These are phyloP conservation scores for Dioszegia aurantiaca DNA, from an alignment of 768 basidiomycete species.

Conservation along the genomic window DNA sequence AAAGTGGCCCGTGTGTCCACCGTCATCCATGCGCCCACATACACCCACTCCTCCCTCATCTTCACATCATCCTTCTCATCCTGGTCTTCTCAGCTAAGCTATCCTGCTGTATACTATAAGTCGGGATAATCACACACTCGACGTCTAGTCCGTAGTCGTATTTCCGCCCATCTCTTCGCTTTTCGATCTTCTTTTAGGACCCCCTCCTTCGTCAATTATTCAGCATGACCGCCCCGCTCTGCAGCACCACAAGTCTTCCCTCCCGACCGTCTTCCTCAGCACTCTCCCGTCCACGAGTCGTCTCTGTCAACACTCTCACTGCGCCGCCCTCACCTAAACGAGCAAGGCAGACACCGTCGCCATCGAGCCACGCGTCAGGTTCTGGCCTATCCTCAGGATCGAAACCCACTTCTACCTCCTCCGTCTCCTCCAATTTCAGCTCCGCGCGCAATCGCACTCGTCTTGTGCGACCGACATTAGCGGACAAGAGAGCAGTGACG, in stretches of 20 bases:
- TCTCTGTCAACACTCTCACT: not conserved
- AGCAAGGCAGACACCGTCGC: conserved; percentile 12
- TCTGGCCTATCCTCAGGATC: not conserved
- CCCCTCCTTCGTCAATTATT: too few relatives aligned
- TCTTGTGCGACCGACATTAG: conserved; percentile 4
- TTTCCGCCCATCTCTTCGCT: not conserved
- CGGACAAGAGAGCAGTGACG: conserved; percentile 14
- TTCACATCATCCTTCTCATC: not conserved
- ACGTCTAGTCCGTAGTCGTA: too few relatives aligned
- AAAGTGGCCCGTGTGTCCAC: not conserved
- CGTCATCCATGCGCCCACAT: not conserved
- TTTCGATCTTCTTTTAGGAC: too few relatives aligned
- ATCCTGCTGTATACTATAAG: too few relatives aligned
- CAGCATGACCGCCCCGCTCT: not conserved
- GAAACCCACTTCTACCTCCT: not conserved
- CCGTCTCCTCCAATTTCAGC: not conserved
- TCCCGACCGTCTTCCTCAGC: not conserved
- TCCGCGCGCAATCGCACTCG: conserved; percentile 2
- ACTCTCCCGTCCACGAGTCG: not conserved
- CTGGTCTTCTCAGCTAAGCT: not conserved
- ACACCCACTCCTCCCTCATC: not conserved
- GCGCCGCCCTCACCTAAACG: conserved; percentile 16
- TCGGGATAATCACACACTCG: too few relatives aligned
- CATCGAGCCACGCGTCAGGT: conserved; percentile 6
- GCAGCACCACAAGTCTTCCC: not conserved